Conservation (phyloP, 495 filamentous ascomycete species). For the Usnea hakonensis region DNA sequence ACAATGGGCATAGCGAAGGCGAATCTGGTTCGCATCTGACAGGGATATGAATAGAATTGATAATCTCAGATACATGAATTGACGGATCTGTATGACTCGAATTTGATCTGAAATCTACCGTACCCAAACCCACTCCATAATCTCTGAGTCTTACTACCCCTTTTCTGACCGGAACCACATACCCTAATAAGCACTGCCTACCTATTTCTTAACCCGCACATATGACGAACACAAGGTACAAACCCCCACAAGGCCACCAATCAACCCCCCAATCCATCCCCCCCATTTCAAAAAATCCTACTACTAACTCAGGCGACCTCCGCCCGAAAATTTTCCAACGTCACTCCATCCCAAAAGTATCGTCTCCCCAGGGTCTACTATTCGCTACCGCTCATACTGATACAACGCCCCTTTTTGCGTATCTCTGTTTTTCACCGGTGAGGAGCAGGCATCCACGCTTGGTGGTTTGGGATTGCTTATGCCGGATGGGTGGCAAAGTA, state of each 20-base stretch:
- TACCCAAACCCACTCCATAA: background rate
- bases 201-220: background rate
- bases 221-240: too few relatives aligned
- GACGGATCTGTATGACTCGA: background rate
- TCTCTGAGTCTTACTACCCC: background rate
- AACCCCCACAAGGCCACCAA: background rate
- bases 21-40: background rate
- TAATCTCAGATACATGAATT: background rate
- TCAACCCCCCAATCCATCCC: background rate
- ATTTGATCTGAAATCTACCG: background rate
- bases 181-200: background rate
- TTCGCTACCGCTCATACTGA: too few relatives aligned
- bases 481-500: too few relatives aligned
- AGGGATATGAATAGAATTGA: background rate
- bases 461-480: too few relatives aligned
- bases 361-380: too few relatives aligned
- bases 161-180: background rate
- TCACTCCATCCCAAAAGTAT: background rate
- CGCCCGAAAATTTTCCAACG: background rate
- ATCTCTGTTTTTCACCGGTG: too few relatives aligned
- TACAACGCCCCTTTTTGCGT: too few relatives aligned
- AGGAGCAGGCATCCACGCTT: too few relatives aligned
- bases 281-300: too few relatives aligned
- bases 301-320: conserved; percentile 6
- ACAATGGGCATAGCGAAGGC: conserved; percentile 15